A percentile compares a stretch with the other conserved stretches of the same genome.
Conservation (phyloP, 805 yeast species). For the Saccharomycopsis sp. region DNA sequence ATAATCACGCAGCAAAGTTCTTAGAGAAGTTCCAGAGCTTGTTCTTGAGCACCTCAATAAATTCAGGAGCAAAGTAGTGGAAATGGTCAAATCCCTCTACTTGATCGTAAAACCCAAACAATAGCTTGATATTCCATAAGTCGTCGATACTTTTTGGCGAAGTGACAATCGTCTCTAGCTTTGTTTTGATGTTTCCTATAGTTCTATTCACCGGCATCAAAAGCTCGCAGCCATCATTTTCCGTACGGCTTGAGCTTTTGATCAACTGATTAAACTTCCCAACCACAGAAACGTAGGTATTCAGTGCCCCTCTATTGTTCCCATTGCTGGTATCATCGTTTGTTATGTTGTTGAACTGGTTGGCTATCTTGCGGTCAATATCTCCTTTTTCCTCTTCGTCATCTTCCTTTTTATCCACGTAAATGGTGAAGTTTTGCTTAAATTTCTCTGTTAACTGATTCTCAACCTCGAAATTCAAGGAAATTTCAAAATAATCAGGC, state of each 20-base stretch:
- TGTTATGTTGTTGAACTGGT: background rate
- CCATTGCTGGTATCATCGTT: background rate
- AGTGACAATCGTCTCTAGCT: conserved; percentile 38
- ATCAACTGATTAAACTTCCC: conserved; percentile 22
- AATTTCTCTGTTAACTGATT: conserved; percentile 33
- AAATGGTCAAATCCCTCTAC: conserved; percentile 31
- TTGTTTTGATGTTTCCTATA: conserved; percentile 50
- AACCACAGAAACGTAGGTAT: conserved; percentile 7
- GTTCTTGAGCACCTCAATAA: conserved; percentile 46
- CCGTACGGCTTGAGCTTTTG: conserved; percentile 14
- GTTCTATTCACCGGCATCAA: background rate
- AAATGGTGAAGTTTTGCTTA: conserved; percentile 39
- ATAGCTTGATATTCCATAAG: conserved; percentile 53
- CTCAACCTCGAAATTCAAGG: conserved; percentile 38
- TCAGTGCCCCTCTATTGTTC: background rate
- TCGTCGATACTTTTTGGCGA: conserved; percentile 43
- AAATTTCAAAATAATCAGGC: conserved; percentile 47
- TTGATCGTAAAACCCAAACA: conserved; percentile 55
- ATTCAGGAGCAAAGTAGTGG: conserved; percentile 41
- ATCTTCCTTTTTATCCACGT: conserved; percentile 42
- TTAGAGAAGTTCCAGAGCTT: conserved; percentile 30
- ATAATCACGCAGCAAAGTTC: background rate
- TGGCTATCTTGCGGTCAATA: conserved; percentile 2
- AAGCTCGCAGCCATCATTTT: background rate
- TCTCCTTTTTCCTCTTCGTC: conserved; percentile 5